Percentiles rank a stretch among this genome's conserved stretches.
Evolutionary conservation across 2,329 filamentous ascomycete genomes (phyloP).

Genomic region (Aspergillus hortae): DNA sequence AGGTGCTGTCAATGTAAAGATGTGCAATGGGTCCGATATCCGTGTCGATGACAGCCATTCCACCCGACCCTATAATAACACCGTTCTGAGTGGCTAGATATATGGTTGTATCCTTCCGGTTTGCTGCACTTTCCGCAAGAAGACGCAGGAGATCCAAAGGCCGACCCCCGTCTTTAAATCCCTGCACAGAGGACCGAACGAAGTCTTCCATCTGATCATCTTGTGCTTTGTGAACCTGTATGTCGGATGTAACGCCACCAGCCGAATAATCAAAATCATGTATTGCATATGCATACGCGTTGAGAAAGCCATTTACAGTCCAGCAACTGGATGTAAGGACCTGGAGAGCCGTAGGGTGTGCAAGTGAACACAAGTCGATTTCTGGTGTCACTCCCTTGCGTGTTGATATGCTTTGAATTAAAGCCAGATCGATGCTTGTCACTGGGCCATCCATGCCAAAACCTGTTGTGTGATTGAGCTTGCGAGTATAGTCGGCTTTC

Average conservation of each 20-base stretch:
- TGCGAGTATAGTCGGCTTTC: conserved; percentile 6
- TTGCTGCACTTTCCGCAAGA: conserved; percentile 10
- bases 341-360: conserved; percentile 11
- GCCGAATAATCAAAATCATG: neutral
- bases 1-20: conserved; percentile 18
- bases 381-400: conserved; percentile 3
- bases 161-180: conserved; percentile 13
- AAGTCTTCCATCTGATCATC: conserved; percentile 5
- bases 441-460: conserved; percentile 17
- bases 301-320: conserved; percentile 10
- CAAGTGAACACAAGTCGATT: conserved; percentile 12
- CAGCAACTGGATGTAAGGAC: conserved; percentile 9
- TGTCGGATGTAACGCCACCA: neutral
- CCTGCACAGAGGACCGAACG: conserved; percentile 13
- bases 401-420: conserved; percentile 5
- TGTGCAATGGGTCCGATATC: conserved; percentile 13
- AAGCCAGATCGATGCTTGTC: conserved; percentile 7
- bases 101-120: conserved; percentile 13
- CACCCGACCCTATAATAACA: conserved; percentile 10
- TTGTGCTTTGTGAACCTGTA: conserved; percentile 2
- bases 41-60: conserved; percentile 15
- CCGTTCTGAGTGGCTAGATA: conserved; percentile 13
- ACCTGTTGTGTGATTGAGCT: conserved; percentile 15
- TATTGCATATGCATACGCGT: conserved; percentile 11
- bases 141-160: conserved; percentile 7